A percentile compares a stretch with the other conserved stretches of the same genome.
Evolutionary conservation across 495 filamentous ascomycete genomes (phyloP).

Genomic region (Annulohypoxylon bovei): DNA sequence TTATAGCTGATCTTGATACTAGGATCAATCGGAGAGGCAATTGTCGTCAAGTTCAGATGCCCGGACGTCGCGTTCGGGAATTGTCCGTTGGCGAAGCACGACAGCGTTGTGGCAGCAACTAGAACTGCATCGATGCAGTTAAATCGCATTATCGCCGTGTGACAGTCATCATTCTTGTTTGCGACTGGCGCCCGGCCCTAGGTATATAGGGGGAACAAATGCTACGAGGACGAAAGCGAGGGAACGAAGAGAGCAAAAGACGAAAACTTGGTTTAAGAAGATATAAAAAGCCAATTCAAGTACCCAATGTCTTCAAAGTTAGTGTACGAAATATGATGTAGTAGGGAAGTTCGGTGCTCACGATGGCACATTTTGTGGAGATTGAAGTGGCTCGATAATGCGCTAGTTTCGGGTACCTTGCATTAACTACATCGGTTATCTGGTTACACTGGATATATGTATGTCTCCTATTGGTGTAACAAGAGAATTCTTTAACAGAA

Average conservation of each 20-base stretch:
- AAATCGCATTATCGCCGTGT: conserved; percentile 28
- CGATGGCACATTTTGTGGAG: neutral
- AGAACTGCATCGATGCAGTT: conserved; percentile 28
- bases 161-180: conserved; percentile 24
- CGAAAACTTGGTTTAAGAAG: neutral
- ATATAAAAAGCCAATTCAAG: neutral
- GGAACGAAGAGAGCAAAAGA: too few species aligned
- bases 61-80: conserved; percentile 17
- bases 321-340: neutral
- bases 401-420: conserved; percentile 39
- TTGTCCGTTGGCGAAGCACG: conserved; percentile 2
- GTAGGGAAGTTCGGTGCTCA: neutral
- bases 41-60: conserved; percentile 56
- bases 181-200: neutral
- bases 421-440: conserved; percentile 14
- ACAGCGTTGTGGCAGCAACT: conserved; percentile 17
- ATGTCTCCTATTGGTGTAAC: neutral
- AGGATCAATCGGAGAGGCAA: conserved; percentile 65
- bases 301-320: neutral
- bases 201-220: neutral
- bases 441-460: neutral
- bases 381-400: neutral
- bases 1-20: conserved; percentile 71
- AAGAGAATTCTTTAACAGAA: neutral
- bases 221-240: neutral